Percentiles rank a stretch among this genome's conserved stretches.
phyloP scores from a whole-genome alignment of 345 rosid genomes.

The Rhodomyrtus tomentosa region DNA sequence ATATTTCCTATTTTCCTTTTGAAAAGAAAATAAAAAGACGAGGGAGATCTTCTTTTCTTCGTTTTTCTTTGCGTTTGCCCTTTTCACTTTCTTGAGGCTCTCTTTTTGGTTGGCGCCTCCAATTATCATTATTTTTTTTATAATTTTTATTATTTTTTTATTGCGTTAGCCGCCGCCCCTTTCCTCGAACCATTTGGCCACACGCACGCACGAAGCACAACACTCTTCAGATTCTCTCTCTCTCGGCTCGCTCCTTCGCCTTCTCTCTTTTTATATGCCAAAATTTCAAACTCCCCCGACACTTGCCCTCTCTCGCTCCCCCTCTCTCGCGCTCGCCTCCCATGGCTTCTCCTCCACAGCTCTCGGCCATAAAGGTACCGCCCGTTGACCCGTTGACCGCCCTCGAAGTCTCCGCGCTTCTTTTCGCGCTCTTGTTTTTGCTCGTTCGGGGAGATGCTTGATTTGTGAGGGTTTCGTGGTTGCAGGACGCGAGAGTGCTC shows the following conservation, averaged over 20 bases:
- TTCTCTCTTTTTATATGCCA: neutral
- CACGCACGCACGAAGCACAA: neutral
- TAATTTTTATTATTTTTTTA: too few species aligned
- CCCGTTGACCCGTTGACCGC: neutral
- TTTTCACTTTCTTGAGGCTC: neutral
- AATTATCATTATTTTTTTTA: neutral
- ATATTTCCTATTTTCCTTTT: neutral
- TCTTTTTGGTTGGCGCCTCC: neutral
- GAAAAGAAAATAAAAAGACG: neutral
- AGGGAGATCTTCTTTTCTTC: neutral
- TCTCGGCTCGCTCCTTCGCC: neutral
- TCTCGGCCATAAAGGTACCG: neutral
- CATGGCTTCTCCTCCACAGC: neutral
- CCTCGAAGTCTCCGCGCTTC: neutral
- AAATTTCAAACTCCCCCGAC: neutral
- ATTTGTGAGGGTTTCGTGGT: neutral
- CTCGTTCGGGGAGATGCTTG: neutral
- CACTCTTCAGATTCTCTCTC: neutral
- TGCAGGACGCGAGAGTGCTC: constrained; percentile 86
- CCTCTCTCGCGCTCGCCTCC: neutral
- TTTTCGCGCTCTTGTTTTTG: neutral
- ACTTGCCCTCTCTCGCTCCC: neutral
- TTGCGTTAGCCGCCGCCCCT: too few species aligned
- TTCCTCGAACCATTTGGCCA: neutral
- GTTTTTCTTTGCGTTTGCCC: neutral